Evolutionary conservation across 2,329 filamentous ascomycete species (phyloP).

Genomic region (Neoscytalidium dimidiatum): DNA sequence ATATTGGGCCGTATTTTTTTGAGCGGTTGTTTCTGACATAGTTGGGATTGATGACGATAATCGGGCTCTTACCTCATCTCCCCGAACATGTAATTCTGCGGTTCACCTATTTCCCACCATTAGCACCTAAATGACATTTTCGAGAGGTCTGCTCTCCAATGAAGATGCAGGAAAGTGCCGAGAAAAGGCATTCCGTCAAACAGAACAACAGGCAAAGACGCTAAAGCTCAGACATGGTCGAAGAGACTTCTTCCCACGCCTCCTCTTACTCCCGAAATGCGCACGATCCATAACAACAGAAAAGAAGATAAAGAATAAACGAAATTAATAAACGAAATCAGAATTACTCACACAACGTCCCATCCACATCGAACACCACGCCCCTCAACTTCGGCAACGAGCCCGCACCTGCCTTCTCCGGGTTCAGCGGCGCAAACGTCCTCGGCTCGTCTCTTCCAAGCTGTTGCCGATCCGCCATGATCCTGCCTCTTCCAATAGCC

Average conservation of each 20-base stretch:
- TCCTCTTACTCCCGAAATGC: too few species aligned
- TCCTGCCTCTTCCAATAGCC: too few species aligned
- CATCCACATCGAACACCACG: conserved; percentile 90
- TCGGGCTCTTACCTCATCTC: conserved; percentile 80
- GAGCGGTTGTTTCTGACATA: neutral
- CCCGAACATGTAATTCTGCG: conserved; percentile 93
- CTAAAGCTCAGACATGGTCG: too few species aligned
- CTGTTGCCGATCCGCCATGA: too few species aligned
- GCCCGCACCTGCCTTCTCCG: conserved; percentile 31
- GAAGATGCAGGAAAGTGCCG: too few species aligned
- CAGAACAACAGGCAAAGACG: too few species aligned
- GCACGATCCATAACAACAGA: too few species aligned
- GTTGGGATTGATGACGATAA: too few species aligned
- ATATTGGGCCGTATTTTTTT: neutral
- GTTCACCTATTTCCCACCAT: conserved; percentile 65
- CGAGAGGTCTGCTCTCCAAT: too few species aligned
- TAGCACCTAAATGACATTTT: too few species aligned
- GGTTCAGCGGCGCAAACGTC: conserved; percentile 54
- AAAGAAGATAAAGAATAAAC: neutral
- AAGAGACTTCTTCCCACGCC: too few species aligned
- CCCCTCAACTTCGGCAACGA: conserved; percentile 53
- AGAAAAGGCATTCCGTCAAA: too few species aligned
- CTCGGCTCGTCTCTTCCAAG: conserved; percentile 31
- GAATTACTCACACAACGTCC: conserved; percentile 75
- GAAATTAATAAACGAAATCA: neutral